Conservation (phyloP, 257 asterid species). For the Nicotiana knightiana region DNA sequence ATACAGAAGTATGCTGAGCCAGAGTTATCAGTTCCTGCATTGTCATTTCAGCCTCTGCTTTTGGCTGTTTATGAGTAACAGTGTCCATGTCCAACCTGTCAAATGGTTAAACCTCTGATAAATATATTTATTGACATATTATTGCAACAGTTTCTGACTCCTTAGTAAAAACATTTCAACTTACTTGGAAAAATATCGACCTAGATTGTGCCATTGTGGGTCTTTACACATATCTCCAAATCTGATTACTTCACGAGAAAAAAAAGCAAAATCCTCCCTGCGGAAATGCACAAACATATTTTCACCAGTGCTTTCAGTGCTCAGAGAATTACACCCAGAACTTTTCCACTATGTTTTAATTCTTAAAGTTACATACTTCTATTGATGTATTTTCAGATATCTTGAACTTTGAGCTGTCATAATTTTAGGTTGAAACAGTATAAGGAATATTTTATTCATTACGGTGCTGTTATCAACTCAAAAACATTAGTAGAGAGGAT, state of each 20-base stretch:
- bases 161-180: conserved; percentile 15
- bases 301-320: neutral
- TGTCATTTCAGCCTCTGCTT: conserved; percentile 72
- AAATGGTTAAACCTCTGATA: conserved; percentile 5
- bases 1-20: conserved; percentile 92
- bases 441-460: too few species aligned
- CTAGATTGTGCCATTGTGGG: conserved; percentile 97
- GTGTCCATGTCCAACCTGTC: conserved; percentile 81
- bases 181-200: conserved; percentile 76
- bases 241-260: conserved; percentile 81
- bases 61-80: conserved; percentile 49
- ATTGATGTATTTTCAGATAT: neutral
- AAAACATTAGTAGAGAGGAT: neutral
- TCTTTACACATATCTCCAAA: conserved; percentile 93
- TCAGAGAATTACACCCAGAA: too few species aligned
- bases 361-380: neutral
- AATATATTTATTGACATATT: neutral
- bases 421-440: neutral
- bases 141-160: neutral
- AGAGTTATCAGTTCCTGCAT: conserved; percentile 77
- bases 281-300: conserved; percentile 10
- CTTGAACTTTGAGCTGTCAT: neutral
- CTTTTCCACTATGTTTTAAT: neutral
- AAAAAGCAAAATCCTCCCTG: conserved; percentile 88
- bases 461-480: neutral